A percentile compares a stretch with the other conserved stretches of the same genome.
Conservation (phyloP, 1,139 yeast genomes). For the Nematodospora anomalae region DNA sequence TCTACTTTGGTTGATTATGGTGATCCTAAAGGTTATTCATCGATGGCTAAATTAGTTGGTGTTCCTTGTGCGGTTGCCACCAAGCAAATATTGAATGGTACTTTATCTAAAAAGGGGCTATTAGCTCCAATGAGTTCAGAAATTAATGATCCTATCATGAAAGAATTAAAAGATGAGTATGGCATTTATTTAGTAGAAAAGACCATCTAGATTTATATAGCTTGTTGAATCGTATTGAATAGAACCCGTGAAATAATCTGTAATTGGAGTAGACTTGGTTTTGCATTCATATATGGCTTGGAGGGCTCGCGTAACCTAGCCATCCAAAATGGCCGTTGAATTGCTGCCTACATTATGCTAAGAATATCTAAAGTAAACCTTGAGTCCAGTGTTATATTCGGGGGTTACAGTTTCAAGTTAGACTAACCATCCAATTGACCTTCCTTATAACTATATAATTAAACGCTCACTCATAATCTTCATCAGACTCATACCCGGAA, state of each 20-base stretch:
- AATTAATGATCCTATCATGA: slow-evolving; percentile 86
- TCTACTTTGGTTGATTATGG: slow-evolving; percentile 96
- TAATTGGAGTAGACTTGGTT: too few relatives aligned
- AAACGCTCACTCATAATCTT: slow-evolving; percentile 13
- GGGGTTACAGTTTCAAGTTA: too few relatives aligned
- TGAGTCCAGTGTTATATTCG: too few relatives aligned
- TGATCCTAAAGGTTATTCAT: slow-evolving; percentile 88
- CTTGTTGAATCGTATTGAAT: too few relatives aligned
- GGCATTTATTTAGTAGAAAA: slow-evolving; percentile 88
- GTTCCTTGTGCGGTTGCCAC: slow-evolving; percentile 98
- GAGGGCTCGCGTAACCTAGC: too few relatives aligned
- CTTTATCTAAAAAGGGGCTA: slow-evolving; percentile 70
- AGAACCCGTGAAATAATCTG: too few relatives aligned
- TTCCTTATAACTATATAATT: too few relatives aligned
- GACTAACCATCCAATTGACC: too few relatives aligned
- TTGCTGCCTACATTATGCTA: too few relatives aligned
- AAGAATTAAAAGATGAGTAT: slow-evolving; percentile 85
- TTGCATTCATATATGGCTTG: too few relatives aligned
- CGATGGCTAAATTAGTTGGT: slow-evolving; percentile 98
- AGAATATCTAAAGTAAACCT: too few relatives aligned
- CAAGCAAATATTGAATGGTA: slow-evolving; percentile 81
- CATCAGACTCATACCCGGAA: slow-evolving; percentile 40
- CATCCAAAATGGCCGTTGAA: too few relatives aligned
- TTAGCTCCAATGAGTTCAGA: slow-evolving; percentile 92
- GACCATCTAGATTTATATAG: slow-evolving; percentile 42